Conservation (phyloP, 2,329 filamentous ascomycete species). For the Fusarium lyarnte region DNA sequence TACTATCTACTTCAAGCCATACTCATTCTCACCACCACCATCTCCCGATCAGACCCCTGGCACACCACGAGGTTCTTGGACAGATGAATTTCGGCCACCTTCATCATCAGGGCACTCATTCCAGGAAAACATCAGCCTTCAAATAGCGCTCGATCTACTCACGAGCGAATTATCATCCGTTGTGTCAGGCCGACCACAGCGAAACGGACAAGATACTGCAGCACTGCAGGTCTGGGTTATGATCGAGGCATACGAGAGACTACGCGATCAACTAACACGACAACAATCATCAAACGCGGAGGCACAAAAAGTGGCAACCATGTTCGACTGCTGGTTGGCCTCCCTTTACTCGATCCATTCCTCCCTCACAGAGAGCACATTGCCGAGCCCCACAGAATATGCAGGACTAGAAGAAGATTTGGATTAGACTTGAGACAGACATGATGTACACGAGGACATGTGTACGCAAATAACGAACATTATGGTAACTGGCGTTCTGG, state of each 20-base stretch:
- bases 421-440: constrained; percentile 29
- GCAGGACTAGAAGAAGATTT: constrained; percentile 41
- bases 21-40: constrained; percentile 52
- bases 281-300: constrained; percentile 49
- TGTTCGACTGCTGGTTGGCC: constrained; percentile 62
- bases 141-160: constrained; percentile 62
- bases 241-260: constrained; percentile 67
- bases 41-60: constrained; percentile 41
- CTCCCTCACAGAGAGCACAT: constrained; percentile 38
- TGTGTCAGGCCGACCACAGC: constrained; percentile 43
- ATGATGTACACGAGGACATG: constrained; percentile 10
- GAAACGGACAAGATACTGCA: constrained; percentile 48
- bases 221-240: constrained; percentile 64
- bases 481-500: constrained; percentile 26
- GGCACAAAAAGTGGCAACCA: constrained; percentile 42
- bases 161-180: constrained; percentile 60
- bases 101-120: constrained; percentile 29
- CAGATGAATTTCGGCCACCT: constrained; percentile 19
- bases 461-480: constrained; percentile 8
- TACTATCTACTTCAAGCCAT: constrained; percentile 58
- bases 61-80: constrained; percentile 17
- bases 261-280: constrained; percentile 57
- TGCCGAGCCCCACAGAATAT: constrained; percentile 44
- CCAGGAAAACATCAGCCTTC: constrained; percentile 54
- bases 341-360: constrained; percentile 59